Evolutionary conservation across 176 grass and related monocot species (phyloP).

Genomic region (Puccinellia tenuiflora): DNA sequence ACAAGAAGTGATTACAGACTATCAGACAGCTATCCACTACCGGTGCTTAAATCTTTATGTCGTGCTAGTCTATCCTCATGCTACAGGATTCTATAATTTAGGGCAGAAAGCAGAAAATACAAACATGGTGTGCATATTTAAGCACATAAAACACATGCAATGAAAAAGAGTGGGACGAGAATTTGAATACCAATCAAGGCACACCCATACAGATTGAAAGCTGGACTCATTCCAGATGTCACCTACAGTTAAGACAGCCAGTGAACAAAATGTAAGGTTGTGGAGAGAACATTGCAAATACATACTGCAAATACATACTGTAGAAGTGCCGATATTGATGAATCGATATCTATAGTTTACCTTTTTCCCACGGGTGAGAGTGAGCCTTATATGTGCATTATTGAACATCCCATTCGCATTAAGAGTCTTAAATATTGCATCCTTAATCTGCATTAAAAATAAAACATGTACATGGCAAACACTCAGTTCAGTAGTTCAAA

Average conservation of each 20-base stretch:
- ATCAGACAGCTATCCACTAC: neutral
- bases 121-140: neutral
- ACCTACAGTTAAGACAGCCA: constrained; percentile 53
- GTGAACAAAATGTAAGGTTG: constrained; percentile 9
- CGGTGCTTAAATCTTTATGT: neutral
- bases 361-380: constrained; percentile 91
- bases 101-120: neutral
- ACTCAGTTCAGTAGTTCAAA: constrained; percentile 10
- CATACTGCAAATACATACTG: no score
- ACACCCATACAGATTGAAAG: constrained; percentile 96
- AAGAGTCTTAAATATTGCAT: constrained; percentile 88
- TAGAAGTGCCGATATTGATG: constrained; percentile 23
- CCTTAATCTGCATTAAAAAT: constrained; percentile 80
- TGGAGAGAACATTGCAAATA: neutral
- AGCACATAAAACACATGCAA: neutral
- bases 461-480: neutral
- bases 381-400: constrained; percentile 95
- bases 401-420: constrained; percentile 91
- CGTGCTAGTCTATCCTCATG: neutral
- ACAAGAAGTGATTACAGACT: constrained; percentile 4
- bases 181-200: constrained; percentile 70
- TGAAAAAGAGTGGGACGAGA: neutral
- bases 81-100: neutral
- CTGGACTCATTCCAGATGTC: constrained; percentile 97
- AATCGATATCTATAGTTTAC: constrained; percentile 40